Conservation (phyloP, 1,284 basidiomycete species). For the Pisolithus thermaeus region DNA sequence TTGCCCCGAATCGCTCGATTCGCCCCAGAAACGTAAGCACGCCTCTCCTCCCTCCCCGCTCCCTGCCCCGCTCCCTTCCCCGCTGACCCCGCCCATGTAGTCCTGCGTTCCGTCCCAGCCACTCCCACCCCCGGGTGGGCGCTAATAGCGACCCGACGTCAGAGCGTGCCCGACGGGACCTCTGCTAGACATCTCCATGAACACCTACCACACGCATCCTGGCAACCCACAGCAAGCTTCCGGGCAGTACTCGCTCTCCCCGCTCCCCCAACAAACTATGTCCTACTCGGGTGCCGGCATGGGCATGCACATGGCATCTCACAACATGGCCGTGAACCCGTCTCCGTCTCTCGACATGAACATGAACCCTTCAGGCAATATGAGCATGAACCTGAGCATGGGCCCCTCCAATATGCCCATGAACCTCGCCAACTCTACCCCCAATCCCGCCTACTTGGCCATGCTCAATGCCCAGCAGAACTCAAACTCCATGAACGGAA, state of each 20-base stretch:
- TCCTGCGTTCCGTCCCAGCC: not conserved
- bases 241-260: conserved; percentile 16
- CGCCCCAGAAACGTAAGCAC: conserved; percentile 10
- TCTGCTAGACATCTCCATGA: conserved; percentile 14
- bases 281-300: conserved; percentile 14
- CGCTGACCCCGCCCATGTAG: not conserved
- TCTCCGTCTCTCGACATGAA: conserved; percentile 5
- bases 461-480: conserved; percentile 7
- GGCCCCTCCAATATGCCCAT: conserved; percentile 3
- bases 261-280: conserved; percentile 9
- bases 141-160: conserved; percentile 5
- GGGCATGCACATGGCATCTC: conserved; percentile 7
- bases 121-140: conserved; percentile 5
- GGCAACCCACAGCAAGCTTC: conserved; percentile 16
- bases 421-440: not conserved
- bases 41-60: not conserved
- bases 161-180: not conserved
- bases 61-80: not conserved
- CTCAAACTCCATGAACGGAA: conserved; percentile 13
- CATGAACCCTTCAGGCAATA: conserved; percentile 1
- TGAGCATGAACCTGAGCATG: conserved; percentile 2
- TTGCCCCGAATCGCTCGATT: conserved; percentile 7
- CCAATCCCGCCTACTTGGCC: conserved; percentile 10
- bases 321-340: conserved; percentile 7
- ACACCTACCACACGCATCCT: conserved; percentile 12